Percentiles rank a stretch among this genome's conserved stretches.
Conservation (phyloP, 352 stramenopile species). For the Phytophthora multivora region DNA sequence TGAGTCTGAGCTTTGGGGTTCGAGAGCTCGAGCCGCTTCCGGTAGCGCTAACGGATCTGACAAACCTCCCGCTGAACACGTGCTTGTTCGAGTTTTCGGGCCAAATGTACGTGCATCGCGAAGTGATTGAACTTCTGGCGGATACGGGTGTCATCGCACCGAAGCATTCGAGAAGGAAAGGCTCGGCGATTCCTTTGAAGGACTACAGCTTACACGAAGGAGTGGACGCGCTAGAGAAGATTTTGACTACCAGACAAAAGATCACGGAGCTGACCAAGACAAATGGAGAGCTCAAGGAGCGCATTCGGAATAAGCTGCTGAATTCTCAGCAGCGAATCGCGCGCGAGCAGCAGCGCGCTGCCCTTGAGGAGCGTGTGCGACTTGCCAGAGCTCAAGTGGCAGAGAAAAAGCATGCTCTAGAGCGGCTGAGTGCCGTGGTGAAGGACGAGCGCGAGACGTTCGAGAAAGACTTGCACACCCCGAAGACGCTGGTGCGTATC, state of each 20-base stretch:
- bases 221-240: conserved; percentile 70
- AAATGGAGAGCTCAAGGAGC: conserved; percentile 56
- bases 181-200: conserved; percentile 77
- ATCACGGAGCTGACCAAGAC: conserved; percentile 49
- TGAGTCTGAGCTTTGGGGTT: conserved; percentile 65
- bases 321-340: conserved; percentile 45
- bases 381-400: conserved; percentile 49
- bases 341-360: conserved; percentile 52
- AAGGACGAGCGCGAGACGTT: conserved; percentile 78
- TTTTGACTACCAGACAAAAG: conserved; percentile 49
- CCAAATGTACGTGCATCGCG: conserved; percentile 68
- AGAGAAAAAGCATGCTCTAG: conserved; percentile 61
- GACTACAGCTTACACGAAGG: conserved; percentile 79
- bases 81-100: conserved; percentile 81
- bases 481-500: conserved; percentile 73
- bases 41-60: conserved; percentile 57
- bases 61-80: conserved; percentile 81
- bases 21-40: conserved; percentile 74
- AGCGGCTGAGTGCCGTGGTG: conserved; percentile 65
- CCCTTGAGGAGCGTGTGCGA: conserved; percentile 59
- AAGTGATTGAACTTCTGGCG: conserved; percentile 68
- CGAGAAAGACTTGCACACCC: conserved; percentile 82
- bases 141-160: conserved; percentile 67
- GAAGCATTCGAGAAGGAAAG: conserved; percentile 76
- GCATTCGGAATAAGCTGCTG: conserved; percentile 54